A percentile compares a stretch with the other conserved stretches of the same genome.
Evolutionary conservation across 306 rosid genomes (phyloP).

Genomic region (Sphenostylis stenocarpa): DNA sequence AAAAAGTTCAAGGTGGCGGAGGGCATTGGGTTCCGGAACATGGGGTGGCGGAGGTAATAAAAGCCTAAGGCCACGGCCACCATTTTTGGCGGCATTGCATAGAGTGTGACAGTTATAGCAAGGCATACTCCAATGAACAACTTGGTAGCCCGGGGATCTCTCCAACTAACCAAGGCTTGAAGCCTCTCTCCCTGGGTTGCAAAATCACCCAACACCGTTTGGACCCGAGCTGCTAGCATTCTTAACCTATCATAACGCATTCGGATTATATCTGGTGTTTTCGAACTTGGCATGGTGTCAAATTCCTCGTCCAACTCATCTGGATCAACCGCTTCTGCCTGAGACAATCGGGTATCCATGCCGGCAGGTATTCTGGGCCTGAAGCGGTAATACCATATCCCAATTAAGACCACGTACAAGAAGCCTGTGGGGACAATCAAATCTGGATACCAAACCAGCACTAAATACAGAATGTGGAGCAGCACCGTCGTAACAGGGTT

Average conservation of each 20-base stretch:
- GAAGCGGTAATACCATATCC: conserved; percentile 91
- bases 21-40: conserved; percentile 59
- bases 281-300: conserved; percentile 89
- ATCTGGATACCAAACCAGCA: conserved; percentile 98
- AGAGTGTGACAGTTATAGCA: conserved; percentile 37
- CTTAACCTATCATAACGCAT: conserved; percentile 79
- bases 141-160: conserved; percentile 91
- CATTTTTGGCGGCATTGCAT: conserved; percentile 54
- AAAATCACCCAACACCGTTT: conserved; percentile 91
- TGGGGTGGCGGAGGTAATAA: conserved; percentile 55
- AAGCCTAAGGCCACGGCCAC: conserved; percentile 90
- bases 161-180: conserved; percentile 88
- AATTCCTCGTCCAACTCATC: conserved; percentile 90
- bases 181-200: conserved; percentile 93
- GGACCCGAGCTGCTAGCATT: conserved; percentile 82
- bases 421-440: conserved; percentile 86
- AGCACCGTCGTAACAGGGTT: conserved; percentile 77
- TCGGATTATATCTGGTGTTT: conserved; percentile 61
- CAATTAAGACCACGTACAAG: conserved; percentile 76
- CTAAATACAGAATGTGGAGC: conserved; percentile 72
- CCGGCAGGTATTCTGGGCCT: conserved; percentile 86
- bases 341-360: conserved; percentile 80
- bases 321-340: conserved; percentile 74
- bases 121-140: conserved; percentile 47
- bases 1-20: conserved; percentile 49